Base-by-base conservation (phyloP, 2,329 filamentous ascomycete genomes). In the Diaporthe eres region DNA sequence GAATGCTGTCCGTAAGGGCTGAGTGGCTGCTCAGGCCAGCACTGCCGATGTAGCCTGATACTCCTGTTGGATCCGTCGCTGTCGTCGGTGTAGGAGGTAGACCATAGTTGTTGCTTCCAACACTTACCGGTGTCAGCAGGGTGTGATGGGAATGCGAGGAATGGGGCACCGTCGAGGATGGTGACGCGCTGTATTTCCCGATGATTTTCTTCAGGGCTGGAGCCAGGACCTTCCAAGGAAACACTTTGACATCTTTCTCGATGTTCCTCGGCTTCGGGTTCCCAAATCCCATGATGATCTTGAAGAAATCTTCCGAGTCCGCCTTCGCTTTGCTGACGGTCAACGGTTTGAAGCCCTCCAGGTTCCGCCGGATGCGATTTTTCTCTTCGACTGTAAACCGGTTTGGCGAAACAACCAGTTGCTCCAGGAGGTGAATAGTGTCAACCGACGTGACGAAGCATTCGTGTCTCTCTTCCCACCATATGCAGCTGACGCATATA, bases 191-290 rank as follows among this genome's bases (percentile, higher is more conserved):
- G 83, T 98, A 99, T 93, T 99, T 99, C 81, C 95, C 93, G 83
- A 99, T 98, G 81, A 99, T 98, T 88, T 99, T 99, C 90, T 97
- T 98, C 79, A 99, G 89, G 0, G 97, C 96, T 76, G 92, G 90
- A 67, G 91, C 91, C 60, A 99, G 89, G 76, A 97, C 95, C 84
- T 95, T 97, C 97, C 97, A 99, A 6, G 95, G 94, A 82, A 98
- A 99, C 17, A 98, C 97, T 86, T 99, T 99, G 82, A 99, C 96
- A 81, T 98, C 96, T 87, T 99, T 99, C 87, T 98, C 97, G 78
- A 99, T 99, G 82, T 98, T 98, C 77, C 97, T 91, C 25, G 97
- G 97, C 85, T 98, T 98, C 2, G 97, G 97, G 77, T 94, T 94
- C 17, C 95, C 95, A 82, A 98, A 98, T 1, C 92, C 95, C 97